A percentile compares a stretch with the other conserved stretches of the same genome.
These are phyloP conservation scores for Yarrowia sp. DNA, from an alignment of 805 yeast species.

Conservation along the genomic window DNA sequence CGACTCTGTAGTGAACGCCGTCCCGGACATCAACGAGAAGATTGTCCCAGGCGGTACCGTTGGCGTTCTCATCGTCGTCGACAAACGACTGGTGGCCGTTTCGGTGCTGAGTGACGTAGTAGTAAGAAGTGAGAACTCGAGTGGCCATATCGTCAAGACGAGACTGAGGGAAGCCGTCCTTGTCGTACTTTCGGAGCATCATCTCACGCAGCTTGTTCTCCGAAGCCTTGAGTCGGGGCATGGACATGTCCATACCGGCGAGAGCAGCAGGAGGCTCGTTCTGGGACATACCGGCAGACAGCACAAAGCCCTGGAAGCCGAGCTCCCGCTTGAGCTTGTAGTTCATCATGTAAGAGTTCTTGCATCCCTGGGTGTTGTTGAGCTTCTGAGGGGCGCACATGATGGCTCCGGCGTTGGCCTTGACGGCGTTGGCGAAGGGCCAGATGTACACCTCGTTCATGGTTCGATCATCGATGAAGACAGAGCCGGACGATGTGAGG, in stretches of 20 bases:
- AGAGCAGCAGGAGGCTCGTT: conserved; percentile 58
- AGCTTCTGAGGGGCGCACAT: conserved; percentile 61
- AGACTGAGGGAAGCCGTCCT: conserved; percentile 42
- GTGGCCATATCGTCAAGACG: conserved; percentile 57
- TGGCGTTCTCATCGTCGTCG: not conserved
- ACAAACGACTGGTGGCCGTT: conserved; percentile 35
- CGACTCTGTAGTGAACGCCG: conserved; percentile 40
- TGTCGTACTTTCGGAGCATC: conserved; percentile 18
- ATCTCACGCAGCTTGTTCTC: conserved; percentile 14
- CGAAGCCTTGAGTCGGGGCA: conserved; percentile 38
- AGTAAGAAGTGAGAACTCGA: conserved; percentile 52
- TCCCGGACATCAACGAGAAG: not conserved
- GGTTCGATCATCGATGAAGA: conserved; percentile 58
- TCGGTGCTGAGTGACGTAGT: conserved; percentile 41
- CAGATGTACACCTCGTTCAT: conserved; percentile 62
- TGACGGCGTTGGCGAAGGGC: conserved; percentile 65
- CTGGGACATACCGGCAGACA: conserved; percentile 65
- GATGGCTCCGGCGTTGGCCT: conserved; percentile 60
- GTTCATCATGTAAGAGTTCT: conserved; percentile 56
- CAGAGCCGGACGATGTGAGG: conserved; percentile 45
- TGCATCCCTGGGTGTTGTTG: conserved; percentile 59
- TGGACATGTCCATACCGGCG: conserved; percentile 63
- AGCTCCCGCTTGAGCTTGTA: conserved; percentile 57
- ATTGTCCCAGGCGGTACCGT: not conserved
- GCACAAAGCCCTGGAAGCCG: conserved; percentile 65